Conservation (phyloP, 371 early-diverging fungal genomes). For the Zychaea mexicana region DNA sequence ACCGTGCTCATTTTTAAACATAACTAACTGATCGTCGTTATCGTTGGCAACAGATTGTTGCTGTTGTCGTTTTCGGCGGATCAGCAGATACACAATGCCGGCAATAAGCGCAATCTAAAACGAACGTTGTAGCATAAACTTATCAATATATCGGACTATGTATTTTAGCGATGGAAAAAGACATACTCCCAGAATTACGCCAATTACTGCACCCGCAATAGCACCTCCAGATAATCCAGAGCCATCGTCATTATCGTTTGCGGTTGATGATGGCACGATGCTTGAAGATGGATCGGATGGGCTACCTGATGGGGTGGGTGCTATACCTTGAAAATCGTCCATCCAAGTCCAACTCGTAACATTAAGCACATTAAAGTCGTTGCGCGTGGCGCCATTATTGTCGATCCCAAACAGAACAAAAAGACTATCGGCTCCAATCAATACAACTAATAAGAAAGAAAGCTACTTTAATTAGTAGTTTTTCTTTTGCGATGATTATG, state of each 20-base stretch:
- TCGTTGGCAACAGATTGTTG: background rate
- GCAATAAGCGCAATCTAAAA: no score
- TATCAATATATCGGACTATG: no score
- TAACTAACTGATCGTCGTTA: background rate
- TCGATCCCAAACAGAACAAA: constrained; percentile 14
- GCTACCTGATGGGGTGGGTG: background rate
- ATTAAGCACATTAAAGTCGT: constrained; percentile 5
- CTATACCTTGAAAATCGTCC: background rate
- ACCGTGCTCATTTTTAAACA: background rate
- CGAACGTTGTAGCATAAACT: no score
- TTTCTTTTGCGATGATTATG: no score
- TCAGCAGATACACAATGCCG: no score
- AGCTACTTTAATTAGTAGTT: no score
- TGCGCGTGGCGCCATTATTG: background rate
- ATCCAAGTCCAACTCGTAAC: constrained; percentile 7
- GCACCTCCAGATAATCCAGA: constrained; percentile 5
- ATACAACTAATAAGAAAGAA: constrained; percentile 1
- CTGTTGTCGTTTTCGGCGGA: background rate
- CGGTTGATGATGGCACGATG: background rate
- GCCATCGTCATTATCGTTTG: background rate
- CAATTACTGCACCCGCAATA: constrained; percentile 16
- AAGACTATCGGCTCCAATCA: background rate
- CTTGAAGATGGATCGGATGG: no score
- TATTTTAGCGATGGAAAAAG: no score
- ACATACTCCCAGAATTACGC: constrained; percentile 12